Evolutionary conservation across 306 rosid species (phyloP).

Genomic region (Cicer chorassanicum): DNA sequence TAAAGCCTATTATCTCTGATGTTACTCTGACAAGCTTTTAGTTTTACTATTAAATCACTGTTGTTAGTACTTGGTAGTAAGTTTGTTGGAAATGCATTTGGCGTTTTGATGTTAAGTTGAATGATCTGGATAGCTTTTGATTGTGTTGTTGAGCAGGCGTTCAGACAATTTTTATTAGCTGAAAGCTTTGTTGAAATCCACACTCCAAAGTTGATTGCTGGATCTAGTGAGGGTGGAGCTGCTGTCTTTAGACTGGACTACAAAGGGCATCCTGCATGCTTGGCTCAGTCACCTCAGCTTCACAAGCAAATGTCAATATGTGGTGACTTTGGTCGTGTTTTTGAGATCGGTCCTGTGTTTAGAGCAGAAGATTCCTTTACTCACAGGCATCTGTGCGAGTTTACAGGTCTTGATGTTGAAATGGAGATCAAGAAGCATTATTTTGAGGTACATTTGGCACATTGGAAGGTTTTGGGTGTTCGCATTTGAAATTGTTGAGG

Average conservation of each 20-base stretch:
- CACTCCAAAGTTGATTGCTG: conserved; percentile 83
- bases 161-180: conserved; percentile 69
- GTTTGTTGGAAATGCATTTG: conserved; percentile 25
- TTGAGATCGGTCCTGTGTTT: conserved; percentile 86
- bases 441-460: conserved; percentile 67
- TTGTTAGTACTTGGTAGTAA: not conserved
- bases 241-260: conserved; percentile 86
- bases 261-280: conserved; percentile 86
- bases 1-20: conserved; percentile 40
- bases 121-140: conserved; percentile 24
- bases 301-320: conserved; percentile 96
- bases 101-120: not conserved
- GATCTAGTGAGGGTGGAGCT: conserved; percentile 98
- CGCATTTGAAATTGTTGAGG: conserved; percentile 32
- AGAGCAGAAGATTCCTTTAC: conserved; percentile 92
- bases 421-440: conserved; percentile 85
- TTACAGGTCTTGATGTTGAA: conserved; percentile 92
- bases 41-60: not conserved
- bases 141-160: conserved; percentile 56
- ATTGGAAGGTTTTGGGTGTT: not conserved
- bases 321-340: conserved; percentile 84
- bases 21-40: conserved; percentile 17
- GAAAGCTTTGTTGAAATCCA: conserved; percentile 69
- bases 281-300: conserved; percentile 98
- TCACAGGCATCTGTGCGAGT: conserved; percentile 93